Conservation (phyloP, 495 filamentous ascomycete genomes). For the Massariosphaeria phaeospora region DNA sequence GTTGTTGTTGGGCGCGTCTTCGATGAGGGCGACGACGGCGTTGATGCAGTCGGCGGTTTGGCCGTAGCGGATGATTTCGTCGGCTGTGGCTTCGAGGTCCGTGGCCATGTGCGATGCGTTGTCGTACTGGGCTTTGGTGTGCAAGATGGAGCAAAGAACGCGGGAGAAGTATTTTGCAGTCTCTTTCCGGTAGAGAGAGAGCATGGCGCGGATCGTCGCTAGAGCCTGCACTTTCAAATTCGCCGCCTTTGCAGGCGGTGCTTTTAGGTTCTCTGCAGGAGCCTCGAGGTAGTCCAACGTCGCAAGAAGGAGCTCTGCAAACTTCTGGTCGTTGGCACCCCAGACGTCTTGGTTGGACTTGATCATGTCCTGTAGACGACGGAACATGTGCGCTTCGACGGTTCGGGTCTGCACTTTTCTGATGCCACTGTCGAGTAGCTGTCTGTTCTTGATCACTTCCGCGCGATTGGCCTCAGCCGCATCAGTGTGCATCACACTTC, state of each 20-base stretch:
- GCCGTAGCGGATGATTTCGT: slow-evolving; percentile 49
- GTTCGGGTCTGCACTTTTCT: slow-evolving; percentile 62
- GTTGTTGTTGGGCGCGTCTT: slow-evolving; percentile 29
- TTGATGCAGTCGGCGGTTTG: slow-evolving; percentile 48
- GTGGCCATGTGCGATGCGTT: slow-evolving; percentile 52
- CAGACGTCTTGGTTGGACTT: slow-evolving; percentile 60
- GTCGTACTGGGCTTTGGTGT: slow-evolving; percentile 55
- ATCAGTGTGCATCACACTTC: slow-evolving; percentile 26
- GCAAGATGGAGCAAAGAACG: slow-evolving; percentile 62
- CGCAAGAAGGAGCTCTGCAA: slow-evolving; percentile 66
- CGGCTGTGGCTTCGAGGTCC: slow-evolving; percentile 54
- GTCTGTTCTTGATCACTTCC: slow-evolving; percentile 43
- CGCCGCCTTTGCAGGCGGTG: slow-evolving; percentile 51
- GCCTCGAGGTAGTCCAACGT: slow-evolving; percentile 70
- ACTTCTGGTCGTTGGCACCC: slow-evolving; percentile 50
- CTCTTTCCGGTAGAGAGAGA: slow-evolving; percentile 58
- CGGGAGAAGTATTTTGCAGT: slow-evolving; percentile 62
- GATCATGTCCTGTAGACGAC: slow-evolving; percentile 77
- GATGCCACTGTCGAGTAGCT: slow-evolving; percentile 72
- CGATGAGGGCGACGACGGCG: slow-evolving; percentile 48
- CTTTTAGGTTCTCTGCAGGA: slow-evolving; percentile 34
- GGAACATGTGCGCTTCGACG: slow-evolving; percentile 82
- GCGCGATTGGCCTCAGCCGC: slow-evolving; percentile 33
- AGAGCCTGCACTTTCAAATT: slow-evolving; percentile 83
- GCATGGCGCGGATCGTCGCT: slow-evolving; percentile 70